Evolutionary conservation across 805 yeast genomes (phyloP).

Genomic region (Cyberlindnera subsufficiens): DNA sequence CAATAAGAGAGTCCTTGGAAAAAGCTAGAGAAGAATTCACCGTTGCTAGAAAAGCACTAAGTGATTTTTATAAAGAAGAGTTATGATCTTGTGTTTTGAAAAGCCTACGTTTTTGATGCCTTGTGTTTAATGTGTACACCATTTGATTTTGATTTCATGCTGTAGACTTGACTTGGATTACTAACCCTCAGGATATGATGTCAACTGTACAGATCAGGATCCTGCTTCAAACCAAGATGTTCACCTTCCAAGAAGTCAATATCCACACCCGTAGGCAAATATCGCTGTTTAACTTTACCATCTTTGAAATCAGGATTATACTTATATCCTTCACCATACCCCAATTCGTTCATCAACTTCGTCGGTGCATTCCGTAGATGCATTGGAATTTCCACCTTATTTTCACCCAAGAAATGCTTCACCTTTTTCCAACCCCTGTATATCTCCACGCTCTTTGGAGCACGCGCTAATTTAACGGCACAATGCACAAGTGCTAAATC

Average conservation of each 20-base stretch:
- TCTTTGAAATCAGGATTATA: conserved; percentile 77
- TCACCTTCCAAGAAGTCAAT: conserved; percentile 41
- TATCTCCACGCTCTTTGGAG: conserved; percentile 80
- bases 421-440: conserved; percentile 74
- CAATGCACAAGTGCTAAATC: conserved; percentile 87
- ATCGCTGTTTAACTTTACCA: conserved; percentile 70
- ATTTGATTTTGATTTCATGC: no score
- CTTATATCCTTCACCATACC: conserved; percentile 79
- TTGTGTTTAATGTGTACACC: background rate
- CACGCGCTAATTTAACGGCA: conserved; percentile 81
- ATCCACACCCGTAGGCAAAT: conserved; percentile 61
- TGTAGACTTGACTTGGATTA: no score
- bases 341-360: conserved; percentile 78
- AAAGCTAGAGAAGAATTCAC: conserved; percentile 46
- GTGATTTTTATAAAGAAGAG: conserved; percentile 42
- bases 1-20: conserved; percentile 47
- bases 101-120: background rate
- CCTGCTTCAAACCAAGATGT: conserved; percentile 47
- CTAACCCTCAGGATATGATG: no score
- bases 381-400: conserved; percentile 53
- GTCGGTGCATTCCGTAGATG: conserved; percentile 97
- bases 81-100: conserved; percentile 6
- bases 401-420: conserved; percentile 48
- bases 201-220: conserved; percentile 31
- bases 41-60: conserved; percentile 43